Base-by-base conservation (phyloP, 768 basidiomycete genomes). In the Lentinus tigrinus region DNA sequence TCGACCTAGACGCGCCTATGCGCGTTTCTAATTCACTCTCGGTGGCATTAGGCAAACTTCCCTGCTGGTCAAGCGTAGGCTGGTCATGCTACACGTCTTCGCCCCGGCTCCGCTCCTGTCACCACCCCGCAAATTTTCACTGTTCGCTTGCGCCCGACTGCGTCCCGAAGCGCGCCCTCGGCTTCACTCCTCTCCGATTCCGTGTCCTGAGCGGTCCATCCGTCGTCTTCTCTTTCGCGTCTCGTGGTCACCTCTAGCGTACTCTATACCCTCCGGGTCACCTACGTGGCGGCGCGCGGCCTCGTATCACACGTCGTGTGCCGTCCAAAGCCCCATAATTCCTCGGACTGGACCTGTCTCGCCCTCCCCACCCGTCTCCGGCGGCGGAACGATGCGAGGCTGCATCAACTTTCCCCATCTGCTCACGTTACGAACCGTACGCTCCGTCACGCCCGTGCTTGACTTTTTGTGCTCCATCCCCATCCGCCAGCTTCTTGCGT, bases 191-290 rank as follows among this genome's bases (percentile, higher is more conserved):
- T 39, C 17, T 39, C 23, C 49, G 16, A 17, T 14, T 34, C 49
- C 11, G 49, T 7, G 11, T 39, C 24, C 31, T 24, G 23, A 27
- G 38, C 38, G 23, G 19, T 21, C 37, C 40, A 23, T 26, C 49
- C 31, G 31, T 34, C 31, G 31, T 34, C 34, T 38, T n/a, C 49
- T 23, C 16, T 39, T 10, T 38, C 28, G 31, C 51, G 13, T 46
- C 43, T n/a, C 26, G 42, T 46, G 51, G 51, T 21, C 31, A 57
- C 40, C 55, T 57, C 46, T 61, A 61, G 39, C 60, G 46, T 61
- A 61, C 56, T 10, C 21, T 50, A 61, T 61, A 61, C 60, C 60
- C 54, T n/a, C 13, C 39, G 31, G 52, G 39, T 42, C 39, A 13
- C 48, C 39, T 26, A n/a, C 46, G 21, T 43, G 46, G 39, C 27